Conservation (phyloP, 192 early-diverging fungal genomes). For the Coemansia sp. region DNA sequence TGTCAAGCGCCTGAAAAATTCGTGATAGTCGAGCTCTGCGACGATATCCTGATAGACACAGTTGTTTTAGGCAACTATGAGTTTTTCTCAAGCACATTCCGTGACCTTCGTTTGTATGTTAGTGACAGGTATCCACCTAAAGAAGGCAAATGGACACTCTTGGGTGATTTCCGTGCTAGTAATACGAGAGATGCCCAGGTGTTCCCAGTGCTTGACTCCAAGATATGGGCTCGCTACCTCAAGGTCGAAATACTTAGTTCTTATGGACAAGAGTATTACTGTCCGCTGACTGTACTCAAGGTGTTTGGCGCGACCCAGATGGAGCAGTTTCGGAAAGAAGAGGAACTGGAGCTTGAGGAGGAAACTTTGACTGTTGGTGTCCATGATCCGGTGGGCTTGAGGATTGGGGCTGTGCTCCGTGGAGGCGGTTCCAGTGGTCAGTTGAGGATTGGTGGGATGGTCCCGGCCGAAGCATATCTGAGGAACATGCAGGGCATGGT, state of each 20-base stretch:
- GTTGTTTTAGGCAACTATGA: conserved; percentile 93
- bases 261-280: conserved; percentile 91
- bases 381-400: too few species aligned
- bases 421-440: too few species aligned
- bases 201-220: conserved; percentile 72
- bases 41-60: conserved; percentile 88
- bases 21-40: conserved; percentile 92
- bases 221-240: conserved; percentile 81
- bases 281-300: conserved; percentile 81
- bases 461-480: conserved; percentile 38
- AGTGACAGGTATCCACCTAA: conserved; percentile 73
- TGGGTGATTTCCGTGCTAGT: conserved; percentile 80
- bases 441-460: conserved; percentile 24
- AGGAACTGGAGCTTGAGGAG: conserved; percentile 42
- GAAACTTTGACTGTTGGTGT: conserved; percentile 36
- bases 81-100: conserved; percentile 93
- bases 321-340: conserved; percentile 75
- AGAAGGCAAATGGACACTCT: conserved; percentile 68
- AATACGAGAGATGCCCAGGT: conserved; percentile 88
- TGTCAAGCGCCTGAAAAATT: conserved; percentile 73
- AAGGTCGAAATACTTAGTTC: conserved; percentile 84
- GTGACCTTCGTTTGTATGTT: conserved; percentile 78
- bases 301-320: conserved; percentile 92
- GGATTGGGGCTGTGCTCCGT: too few species aligned
- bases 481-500: conserved; percentile 42